Evolutionary conservation across 768 basidiomycete species (phyloP).

Genomic region (Cubamyces lactineus): DNA sequence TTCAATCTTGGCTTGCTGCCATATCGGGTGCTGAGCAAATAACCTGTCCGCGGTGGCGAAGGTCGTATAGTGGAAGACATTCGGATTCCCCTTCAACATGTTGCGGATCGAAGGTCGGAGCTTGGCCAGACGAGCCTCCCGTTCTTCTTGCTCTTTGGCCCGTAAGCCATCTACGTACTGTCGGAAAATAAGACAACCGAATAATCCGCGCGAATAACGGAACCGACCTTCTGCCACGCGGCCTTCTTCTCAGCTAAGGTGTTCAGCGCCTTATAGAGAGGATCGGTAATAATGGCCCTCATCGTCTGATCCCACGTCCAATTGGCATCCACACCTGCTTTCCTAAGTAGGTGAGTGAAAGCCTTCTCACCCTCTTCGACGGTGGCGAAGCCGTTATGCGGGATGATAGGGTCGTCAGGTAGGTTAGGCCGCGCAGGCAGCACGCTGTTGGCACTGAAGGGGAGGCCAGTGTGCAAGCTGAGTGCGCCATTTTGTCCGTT

Average conservation of each 20-base stretch:
- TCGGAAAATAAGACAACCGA: conserved; percentile 2
- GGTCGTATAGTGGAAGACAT: conserved; percentile 90
- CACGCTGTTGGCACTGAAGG: conserved; percentile 60
- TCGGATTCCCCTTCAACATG: conserved; percentile 85
- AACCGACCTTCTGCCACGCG: conserved; percentile 86
- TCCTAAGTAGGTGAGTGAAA: conserved; percentile 86
- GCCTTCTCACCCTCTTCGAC: conserved; percentile 92
- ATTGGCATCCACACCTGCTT: conserved; percentile 85
- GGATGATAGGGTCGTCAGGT: conserved; percentile 86
- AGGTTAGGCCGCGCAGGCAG: conserved; percentile 77
- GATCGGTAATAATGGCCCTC: conserved; percentile 97
- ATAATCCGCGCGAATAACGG: not conserved
- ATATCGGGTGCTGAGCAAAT: conserved; percentile 87
- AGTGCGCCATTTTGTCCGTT: conserved; percentile 47
- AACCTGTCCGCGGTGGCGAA: conserved; percentile 87
- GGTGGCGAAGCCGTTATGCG: conserved; percentile 86
- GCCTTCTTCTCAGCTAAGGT: conserved; percentile 94
- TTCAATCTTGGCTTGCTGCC: conserved; percentile 86
- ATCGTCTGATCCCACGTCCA: conserved; percentile 99
- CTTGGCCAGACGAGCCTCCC: conserved; percentile 80
- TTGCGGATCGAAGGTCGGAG: conserved; percentile 85
- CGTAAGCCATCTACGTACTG: conserved; percentile 81
- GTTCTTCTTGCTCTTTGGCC: conserved; percentile 84
- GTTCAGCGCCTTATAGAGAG: conserved; percentile 91
- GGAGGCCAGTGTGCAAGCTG: conserved; percentile 59